Conservation (phyloP, 2,329 filamentous ascomycete species). For the Pseudogymnoascus sp. region DNA sequence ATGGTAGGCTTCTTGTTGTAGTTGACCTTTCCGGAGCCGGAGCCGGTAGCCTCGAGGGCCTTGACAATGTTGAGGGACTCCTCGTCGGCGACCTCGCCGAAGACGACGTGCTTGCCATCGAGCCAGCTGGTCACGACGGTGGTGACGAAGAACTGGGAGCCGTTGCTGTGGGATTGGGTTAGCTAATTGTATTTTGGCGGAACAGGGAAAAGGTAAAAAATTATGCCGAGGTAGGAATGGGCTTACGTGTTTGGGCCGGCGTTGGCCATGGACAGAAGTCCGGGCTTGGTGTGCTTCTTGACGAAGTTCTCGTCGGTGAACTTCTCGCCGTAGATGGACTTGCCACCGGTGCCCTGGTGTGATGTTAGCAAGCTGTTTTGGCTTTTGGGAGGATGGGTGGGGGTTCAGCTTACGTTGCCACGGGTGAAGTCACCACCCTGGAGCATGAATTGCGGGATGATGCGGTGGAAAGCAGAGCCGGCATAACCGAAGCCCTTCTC, state of each 20-base stretch:
- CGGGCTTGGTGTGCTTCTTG: slow-evolving; percentile 83
- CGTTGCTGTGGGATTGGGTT: slow-evolving; percentile 62
- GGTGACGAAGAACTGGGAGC: slow-evolving; percentile 87
- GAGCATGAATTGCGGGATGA: slow-evolving; percentile 91
- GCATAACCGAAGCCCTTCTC: slow-evolving; percentile 77
- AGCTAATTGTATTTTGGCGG: slow-evolving; percentile 11
- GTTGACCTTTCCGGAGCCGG: slow-evolving; percentile 44
- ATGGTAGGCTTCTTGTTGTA: slow-evolving; percentile 52
- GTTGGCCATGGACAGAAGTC: slow-evolving; percentile 96
- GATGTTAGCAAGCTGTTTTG: slow-evolving; percentile 10
- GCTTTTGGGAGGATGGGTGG: background rate
- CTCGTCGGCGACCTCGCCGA: slow-evolving; percentile 62
- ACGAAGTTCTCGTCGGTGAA: slow-evolving; percentile 96
- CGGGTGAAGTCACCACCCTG: slow-evolving; percentile 95
- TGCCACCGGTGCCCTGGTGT: slow-evolving; percentile 77
- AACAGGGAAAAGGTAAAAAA: too few relatives aligned
- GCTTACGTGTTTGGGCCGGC: slow-evolving; percentile 85
- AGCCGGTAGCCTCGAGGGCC: slow-evolving; percentile 53
- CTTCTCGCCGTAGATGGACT: slow-evolving; percentile 95
- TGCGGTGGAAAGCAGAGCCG: slow-evolving; percentile 80
- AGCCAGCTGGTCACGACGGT: slow-evolving; percentile 77
- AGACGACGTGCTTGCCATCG: slow-evolving; percentile 77
- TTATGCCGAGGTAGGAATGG: background rate
- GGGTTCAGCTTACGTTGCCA: slow-evolving; percentile 59
- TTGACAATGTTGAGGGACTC: slow-evolving; percentile 43